phyloP scores from a whole-genome alignment of 2,329 filamentous ascomycete species.

The Colletotrichum liaoningense region DNA sequence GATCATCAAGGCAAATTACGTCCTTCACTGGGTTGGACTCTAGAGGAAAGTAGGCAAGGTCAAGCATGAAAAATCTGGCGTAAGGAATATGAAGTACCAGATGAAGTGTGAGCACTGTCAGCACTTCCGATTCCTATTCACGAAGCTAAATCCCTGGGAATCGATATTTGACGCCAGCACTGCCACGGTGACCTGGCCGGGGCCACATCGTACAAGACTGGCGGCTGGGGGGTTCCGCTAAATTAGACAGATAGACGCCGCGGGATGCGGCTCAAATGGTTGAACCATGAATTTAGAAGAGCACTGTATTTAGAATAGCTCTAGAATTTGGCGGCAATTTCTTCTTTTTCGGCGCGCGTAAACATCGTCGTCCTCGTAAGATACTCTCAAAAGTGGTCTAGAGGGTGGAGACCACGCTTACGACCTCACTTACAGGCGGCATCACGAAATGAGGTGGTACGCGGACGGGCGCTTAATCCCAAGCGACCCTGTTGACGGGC shows the following conservation, averaged over 20 bases:
- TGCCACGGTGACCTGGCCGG: neutral
- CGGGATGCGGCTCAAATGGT: neutral
- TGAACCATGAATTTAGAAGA: neutral
- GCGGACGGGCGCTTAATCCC: slow-evolving; percentile 17
- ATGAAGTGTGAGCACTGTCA: too few species aligned
- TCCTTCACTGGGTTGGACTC: too few species aligned
- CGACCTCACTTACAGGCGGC: neutral
- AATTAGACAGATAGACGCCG: neutral
- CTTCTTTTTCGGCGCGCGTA: neutral
- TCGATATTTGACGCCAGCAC: neutral
- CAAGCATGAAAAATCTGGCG: too few species aligned
- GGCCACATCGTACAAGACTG: neutral
- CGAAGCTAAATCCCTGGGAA: neutral
- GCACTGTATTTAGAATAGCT: neutral
- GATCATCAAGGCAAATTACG: too few species aligned
- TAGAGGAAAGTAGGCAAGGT: too few species aligned
- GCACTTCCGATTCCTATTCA: too few species aligned
- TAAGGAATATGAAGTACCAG: too few species aligned
- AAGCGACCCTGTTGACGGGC: neutral
- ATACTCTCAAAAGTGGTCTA: neutral
- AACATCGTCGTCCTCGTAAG: neutral
- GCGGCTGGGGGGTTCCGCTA: neutral
- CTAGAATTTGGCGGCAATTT: neutral
- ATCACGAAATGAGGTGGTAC: slow-evolving; percentile 7
- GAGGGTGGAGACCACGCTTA: neutral